A percentile compares a stretch with the other conserved stretches of the same genome.
phyloP scores from a whole-genome alignment of 108 stramenopile species.

The Pseudonitzschia pungens region DNA sequence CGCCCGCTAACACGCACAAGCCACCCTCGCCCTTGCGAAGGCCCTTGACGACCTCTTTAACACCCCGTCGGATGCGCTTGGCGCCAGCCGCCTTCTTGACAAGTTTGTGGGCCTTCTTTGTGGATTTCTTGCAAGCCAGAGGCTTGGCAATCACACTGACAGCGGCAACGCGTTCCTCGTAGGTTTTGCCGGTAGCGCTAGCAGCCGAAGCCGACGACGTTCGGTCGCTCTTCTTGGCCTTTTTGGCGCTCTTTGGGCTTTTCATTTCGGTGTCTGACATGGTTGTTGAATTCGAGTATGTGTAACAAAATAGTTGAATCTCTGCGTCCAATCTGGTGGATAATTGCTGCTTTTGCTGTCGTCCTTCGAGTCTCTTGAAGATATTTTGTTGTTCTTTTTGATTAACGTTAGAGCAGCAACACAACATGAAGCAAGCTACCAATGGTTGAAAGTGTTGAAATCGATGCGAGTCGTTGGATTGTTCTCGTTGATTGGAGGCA shows the following conservation, averaged over 20 bases:
- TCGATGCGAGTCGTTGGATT: too few species aligned
- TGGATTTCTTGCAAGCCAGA: constrained; percentile 94
- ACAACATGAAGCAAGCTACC: not conserved
- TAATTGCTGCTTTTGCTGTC: not conserved
- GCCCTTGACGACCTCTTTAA: constrained; percentile 99
- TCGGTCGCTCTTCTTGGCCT: constrained; percentile 11
- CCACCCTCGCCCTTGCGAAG: constrained; percentile 95
- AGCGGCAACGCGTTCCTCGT: constrained; percentile 90
- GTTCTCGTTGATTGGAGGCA: not conserved
- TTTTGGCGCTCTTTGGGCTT: constrained; percentile 14
- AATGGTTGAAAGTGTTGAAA: not conserved
- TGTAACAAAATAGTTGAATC: not conserved
- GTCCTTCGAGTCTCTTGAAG: not conserved
- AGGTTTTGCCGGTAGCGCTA: constrained; percentile 48
- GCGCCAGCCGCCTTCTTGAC: constrained; percentile 91
- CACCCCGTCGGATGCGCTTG: constrained; percentile 90
- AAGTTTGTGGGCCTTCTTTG: constrained; percentile 95
- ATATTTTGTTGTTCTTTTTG: not conserved
- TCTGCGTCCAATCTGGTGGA: not conserved
- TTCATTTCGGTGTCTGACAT: constrained; percentile 16
- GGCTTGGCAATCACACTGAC: constrained; percentile 92
- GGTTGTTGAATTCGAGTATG: not conserved
- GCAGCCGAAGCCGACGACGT: not conserved
- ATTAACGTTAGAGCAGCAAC: not conserved
- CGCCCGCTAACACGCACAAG: constrained; percentile 93